A percentile compares a stretch with the other conserved stretches of the same genome.
Evolutionary conservation across 2,329 filamentous ascomycete species (phyloP).

Genomic region (Sphaerulina musiva): DNA sequence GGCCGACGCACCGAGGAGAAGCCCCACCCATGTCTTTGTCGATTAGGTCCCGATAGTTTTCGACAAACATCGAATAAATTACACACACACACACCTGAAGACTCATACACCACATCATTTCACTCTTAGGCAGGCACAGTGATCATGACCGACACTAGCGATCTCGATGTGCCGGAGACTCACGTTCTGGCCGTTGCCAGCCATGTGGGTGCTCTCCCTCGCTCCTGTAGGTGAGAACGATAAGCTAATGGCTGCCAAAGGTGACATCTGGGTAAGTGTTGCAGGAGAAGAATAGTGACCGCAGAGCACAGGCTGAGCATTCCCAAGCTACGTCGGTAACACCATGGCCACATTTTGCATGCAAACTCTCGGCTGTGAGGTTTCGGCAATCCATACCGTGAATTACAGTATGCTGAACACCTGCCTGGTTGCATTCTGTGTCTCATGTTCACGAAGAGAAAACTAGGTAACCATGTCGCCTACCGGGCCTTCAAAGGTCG

Average conservation of each 20-base stretch:
- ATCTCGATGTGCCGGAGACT: constrained; percentile 50
- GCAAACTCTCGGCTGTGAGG: constrained; percentile 88
- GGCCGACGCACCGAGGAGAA: constrained; percentile 8
- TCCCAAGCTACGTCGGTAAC: constrained; percentile 83
- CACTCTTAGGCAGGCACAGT: not conserved
- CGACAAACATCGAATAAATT: constrained; percentile 2
- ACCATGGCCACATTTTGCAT: constrained; percentile 94
- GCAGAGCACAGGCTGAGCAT: constrained; percentile 16
- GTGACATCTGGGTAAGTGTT: constrained; percentile 65
- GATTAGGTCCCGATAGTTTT: constrained; percentile 8
- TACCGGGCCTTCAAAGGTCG: constrained; percentile 86
- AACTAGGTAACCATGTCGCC: constrained; percentile 82
- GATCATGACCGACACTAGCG: constrained; percentile 16
- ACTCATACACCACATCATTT: not conserved
- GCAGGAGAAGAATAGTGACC: not conserved
- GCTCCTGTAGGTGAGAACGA: constrained; percentile 29
- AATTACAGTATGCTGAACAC: constrained; percentile 67
- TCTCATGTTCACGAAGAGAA: not conserved
- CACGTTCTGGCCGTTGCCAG: constrained; percentile 82
- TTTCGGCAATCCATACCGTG: constrained; percentile 89
- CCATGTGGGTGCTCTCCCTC: constrained; percentile 62
- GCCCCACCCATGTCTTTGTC: constrained; percentile 15
- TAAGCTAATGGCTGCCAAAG: constrained; percentile 39
- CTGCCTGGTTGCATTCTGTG: not conserved
- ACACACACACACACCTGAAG: not conserved